Conservation (phyloP, 257 asterid genomes). For the Coffea eugenioides region DNA sequence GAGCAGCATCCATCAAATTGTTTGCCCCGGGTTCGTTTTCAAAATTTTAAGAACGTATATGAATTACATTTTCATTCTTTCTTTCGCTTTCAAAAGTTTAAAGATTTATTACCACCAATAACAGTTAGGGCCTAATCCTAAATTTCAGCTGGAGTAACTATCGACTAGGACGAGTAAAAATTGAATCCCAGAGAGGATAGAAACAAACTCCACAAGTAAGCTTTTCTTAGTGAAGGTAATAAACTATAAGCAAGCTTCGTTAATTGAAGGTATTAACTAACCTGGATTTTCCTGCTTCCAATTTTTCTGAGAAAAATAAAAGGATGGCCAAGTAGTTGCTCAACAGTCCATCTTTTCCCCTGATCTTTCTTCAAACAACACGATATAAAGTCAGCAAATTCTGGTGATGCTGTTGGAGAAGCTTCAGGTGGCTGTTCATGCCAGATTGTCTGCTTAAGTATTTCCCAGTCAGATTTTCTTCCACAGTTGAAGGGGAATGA, state of each 20-base stretch:
- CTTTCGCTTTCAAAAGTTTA: too few relatives aligned
- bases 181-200: too few relatives aligned
- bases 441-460: neutral
- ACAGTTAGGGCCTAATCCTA: too few relatives aligned
- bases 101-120: too few relatives aligned
- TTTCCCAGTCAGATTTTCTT: neutral
- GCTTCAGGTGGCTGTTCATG: neutral
- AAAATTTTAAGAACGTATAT: neutral
- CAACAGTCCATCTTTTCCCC: slow-evolving; percentile 48
- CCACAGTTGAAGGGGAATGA: neutral
- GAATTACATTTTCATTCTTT: too few relatives aligned
- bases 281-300: neutral
- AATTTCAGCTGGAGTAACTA: too few relatives aligned
- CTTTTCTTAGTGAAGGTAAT: too few relatives aligned
- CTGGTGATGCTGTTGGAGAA: slow-evolving; percentile 23
- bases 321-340: slow-evolving; percentile 49
- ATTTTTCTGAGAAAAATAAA: slow-evolving; percentile 20
- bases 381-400: slow-evolving; percentile 45
- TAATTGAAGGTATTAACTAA: neutral
- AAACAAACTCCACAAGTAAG: too few relatives aligned
- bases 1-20: neutral
- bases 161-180: too few relatives aligned
- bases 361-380: slow-evolving; percentile 64
- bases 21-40: neutral
- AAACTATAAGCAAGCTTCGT: neutral